These are phyloP conservation scores for Monilinia vaccinii-corymbosi DNA, from an alignment of 2,329 filamentous ascomycete species.

Conservation along the genomic window DNA sequence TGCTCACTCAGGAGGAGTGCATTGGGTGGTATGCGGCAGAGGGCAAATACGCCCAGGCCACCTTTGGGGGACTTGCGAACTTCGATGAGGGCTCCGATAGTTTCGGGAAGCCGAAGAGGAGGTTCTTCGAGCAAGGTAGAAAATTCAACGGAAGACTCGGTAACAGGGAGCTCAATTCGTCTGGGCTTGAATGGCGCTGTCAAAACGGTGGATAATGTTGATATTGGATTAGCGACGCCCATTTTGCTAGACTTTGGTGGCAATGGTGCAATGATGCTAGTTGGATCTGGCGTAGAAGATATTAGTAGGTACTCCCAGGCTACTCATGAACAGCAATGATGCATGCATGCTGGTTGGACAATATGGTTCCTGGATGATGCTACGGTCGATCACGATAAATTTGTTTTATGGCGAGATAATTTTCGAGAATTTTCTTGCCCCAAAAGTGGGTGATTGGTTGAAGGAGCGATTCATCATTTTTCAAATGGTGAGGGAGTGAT, in stretches of 20 bases:
- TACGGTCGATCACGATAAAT: background rate
- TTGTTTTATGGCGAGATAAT: background rate
- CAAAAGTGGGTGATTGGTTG: background rate
- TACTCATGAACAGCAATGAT: background rate
- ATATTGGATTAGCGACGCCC: background rate
- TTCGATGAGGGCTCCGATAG: conserved; percentile 17
- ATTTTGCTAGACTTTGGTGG: background rate
- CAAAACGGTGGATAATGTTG: background rate
- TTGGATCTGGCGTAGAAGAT: conserved; percentile 6
- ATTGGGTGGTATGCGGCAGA: conserved; percentile 14
- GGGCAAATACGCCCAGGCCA: conserved; percentile 22
- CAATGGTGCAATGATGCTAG: background rate
- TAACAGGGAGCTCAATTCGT: background rate
- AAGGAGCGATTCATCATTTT: background rate
- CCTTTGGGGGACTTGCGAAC: conserved; percentile 14
- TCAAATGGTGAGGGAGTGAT: background rate
- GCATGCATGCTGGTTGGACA: background rate
- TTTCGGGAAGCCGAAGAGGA: conserved; percentile 19
- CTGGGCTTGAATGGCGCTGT: background rate
- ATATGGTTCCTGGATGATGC: background rate
- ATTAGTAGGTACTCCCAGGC: conserved; percentile 14
- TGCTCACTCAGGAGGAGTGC: conserved; percentile 19
- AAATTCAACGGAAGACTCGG: background rate
- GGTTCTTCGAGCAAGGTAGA: background rate
- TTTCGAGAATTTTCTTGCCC: background rate